Percentiles rank a stretch among this genome's conserved stretches.
These are phyloP conservation scores for Asparagopsis taxiformis DNA, from an alignment of 31 red algal genomes.

Conservation along the genomic window DNA sequence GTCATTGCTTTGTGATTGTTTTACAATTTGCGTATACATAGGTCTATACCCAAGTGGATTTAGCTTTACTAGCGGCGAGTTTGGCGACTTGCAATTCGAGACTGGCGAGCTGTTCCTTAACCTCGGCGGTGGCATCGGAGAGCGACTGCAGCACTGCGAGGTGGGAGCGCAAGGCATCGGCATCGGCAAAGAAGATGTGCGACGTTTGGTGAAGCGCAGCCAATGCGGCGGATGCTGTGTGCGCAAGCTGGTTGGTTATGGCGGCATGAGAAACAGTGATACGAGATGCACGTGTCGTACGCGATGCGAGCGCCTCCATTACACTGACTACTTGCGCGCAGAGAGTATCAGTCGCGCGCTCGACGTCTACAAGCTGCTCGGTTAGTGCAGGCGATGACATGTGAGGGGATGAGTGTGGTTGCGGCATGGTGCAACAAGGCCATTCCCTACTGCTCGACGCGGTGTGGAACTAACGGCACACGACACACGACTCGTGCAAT, in stretches of 20 bases:
- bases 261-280: constrained; percentile 3
- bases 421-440: background rate
- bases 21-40: too few species aligned
- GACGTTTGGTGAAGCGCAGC: background rate
- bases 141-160: background rate
- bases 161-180: background rate
- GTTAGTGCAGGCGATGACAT: background rate
- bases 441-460: too few species aligned
- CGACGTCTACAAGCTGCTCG: background rate
- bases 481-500: too few species aligned
- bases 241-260: background rate
- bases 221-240: background rate
- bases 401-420: too few species aligned
- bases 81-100: background rate
- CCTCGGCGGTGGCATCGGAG: background rate
- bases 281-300: constrained; percentile 1
- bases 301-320: constrained; percentile 3
- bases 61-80: background rate
- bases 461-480: too few species aligned
- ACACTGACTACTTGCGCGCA: background rate
- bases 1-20: too few species aligned
- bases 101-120: background rate
- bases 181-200: background rate
- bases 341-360: background rate
- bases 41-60: background rate